These are phyloP conservation scores for Solanum hybrid DNA, from an alignment of 305 asterid species.

Conservation along the genomic window DNA sequence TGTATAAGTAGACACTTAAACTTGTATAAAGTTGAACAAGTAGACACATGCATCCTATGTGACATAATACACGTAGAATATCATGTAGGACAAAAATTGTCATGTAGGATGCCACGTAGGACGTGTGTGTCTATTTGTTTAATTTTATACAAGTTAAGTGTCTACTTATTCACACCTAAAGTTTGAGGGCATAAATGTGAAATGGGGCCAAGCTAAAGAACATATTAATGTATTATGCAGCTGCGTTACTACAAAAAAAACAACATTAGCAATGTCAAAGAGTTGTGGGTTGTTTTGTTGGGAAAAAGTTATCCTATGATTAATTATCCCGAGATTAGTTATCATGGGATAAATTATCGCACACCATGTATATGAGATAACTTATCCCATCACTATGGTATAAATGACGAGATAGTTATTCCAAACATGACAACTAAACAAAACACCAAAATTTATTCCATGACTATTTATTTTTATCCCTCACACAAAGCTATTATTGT, in stretches of 20 bases:
- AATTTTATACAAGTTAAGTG: no score
- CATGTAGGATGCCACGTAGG: neutral
- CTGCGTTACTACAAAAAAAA: neutral
- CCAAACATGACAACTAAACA: neutral
- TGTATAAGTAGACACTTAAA: no score
- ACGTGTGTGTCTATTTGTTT: no score
- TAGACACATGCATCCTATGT: neutral
- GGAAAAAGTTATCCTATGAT: no score
- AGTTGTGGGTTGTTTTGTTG: no score
- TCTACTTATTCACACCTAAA: neutral
- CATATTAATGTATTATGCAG: neutral
- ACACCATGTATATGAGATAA: neutral
- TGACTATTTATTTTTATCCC: no score
- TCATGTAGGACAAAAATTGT: no score
- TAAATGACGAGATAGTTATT: neutral
- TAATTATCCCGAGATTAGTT: neutral
- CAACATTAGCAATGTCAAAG: neutral
- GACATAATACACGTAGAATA: neutral
- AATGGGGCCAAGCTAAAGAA: no score
- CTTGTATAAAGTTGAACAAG: neutral
- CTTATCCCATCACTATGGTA: neutral
- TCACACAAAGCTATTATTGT: neutral
- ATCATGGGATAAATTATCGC: neutral
- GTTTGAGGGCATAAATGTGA: no score
- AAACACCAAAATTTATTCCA: no score